Evolutionary conservation across 345 rosid species (phyloP).

Genomic region (Camelina neglecta): DNA sequence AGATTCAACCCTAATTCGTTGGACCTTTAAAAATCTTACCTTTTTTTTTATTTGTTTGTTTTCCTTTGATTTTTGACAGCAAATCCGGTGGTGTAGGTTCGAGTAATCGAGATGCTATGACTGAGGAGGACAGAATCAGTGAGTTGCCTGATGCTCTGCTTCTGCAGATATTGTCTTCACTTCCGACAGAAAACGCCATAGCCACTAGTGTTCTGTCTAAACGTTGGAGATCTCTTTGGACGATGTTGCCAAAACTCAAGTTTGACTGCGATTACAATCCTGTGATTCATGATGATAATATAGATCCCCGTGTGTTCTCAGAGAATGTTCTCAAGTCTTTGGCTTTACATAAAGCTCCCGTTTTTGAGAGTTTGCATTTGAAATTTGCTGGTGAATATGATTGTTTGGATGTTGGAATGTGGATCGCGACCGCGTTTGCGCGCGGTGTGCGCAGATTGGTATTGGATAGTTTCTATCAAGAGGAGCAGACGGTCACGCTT

Average conservation of each 20-base stretch:
- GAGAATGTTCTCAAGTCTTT: not conserved
- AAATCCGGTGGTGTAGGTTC: not conserved
- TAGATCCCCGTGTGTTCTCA: not conserved
- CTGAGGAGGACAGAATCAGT: slow-evolving; percentile 23
- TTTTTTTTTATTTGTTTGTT: too few relatives aligned
- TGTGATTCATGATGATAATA: not conserved
- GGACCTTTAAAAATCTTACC: too few relatives aligned
- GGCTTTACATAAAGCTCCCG: not conserved
- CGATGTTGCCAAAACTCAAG: not conserved
- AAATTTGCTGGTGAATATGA: not conserved
- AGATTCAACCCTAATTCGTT: too few relatives aligned
- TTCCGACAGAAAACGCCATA: not conserved
- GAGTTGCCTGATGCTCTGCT: slow-evolving; percentile 19
- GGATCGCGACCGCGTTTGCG: not conserved
- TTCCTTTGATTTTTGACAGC: not conserved
- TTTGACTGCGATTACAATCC: not conserved
- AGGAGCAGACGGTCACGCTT: not conserved
- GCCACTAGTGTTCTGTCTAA: not conserved
- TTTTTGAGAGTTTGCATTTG: slow-evolving; percentile 3
- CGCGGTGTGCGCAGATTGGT: not conserved
- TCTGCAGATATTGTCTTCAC: slow-evolving; percentile 7
- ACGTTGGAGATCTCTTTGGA: not conserved
- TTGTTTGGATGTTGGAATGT: not conserved
- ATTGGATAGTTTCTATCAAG: not conserved
- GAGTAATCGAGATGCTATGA: not conserved